Evolutionary conservation across 2,329 filamentous ascomycete species (phyloP).

Genomic region (Setomelanomma holmii): DNA sequence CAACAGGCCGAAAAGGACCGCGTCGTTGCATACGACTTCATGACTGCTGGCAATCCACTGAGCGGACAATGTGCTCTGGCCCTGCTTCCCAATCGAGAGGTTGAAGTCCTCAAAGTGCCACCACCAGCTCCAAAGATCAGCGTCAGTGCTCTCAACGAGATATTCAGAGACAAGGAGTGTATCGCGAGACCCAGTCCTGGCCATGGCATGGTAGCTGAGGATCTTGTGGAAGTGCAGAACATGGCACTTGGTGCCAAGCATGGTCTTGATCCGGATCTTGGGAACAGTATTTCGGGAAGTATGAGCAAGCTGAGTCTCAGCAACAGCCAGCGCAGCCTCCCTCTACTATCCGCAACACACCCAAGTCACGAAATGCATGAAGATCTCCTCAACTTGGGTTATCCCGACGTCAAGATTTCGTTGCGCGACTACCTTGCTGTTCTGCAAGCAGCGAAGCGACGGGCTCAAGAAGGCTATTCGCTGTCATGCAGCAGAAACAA

Average conservation of each 20-base stretch:
- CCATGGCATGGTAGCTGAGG: slow-evolving; percentile 43
- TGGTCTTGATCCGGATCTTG: slow-evolving; percentile 27
- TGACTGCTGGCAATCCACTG: slow-evolving; percentile 54
- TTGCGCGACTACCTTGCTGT: slow-evolving; percentile 45
- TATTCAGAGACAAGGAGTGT: slow-evolving; percentile 45
- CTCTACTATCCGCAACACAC: slow-evolving; percentile 31
- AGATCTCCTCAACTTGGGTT: slow-evolving; percentile 45
- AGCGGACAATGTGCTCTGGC: slow-evolving; percentile 61
- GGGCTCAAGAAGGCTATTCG: slow-evolving; percentile 64
- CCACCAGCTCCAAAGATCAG: slow-evolving; percentile 51
- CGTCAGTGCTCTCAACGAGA: slow-evolving; percentile 54
- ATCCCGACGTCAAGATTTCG: slow-evolving; percentile 41
- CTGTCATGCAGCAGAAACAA: slow-evolving; percentile 70
- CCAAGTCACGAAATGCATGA: slow-evolving; percentile 48
- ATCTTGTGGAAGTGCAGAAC: slow-evolving; percentile 43
- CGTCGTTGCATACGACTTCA: slow-evolving; percentile 68
- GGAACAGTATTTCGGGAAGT: slow-evolving; percentile 32
- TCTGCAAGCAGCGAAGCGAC: slow-evolving; percentile 54
- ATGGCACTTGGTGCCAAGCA: slow-evolving; percentile 37
- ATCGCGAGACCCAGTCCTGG: slow-evolving; percentile 39
- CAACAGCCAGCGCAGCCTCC: slow-evolving; percentile 39
- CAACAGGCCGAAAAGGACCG: slow-evolving; percentile 55
- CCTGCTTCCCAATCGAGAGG: slow-evolving; percentile 59
- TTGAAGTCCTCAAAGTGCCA: slow-evolving; percentile 59
- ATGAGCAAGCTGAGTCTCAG: slow-evolving; percentile 43